Base-by-base conservation (phyloP, 2,329 filamentous ascomycete genomes). In the Aspergillus felis region DNA sequence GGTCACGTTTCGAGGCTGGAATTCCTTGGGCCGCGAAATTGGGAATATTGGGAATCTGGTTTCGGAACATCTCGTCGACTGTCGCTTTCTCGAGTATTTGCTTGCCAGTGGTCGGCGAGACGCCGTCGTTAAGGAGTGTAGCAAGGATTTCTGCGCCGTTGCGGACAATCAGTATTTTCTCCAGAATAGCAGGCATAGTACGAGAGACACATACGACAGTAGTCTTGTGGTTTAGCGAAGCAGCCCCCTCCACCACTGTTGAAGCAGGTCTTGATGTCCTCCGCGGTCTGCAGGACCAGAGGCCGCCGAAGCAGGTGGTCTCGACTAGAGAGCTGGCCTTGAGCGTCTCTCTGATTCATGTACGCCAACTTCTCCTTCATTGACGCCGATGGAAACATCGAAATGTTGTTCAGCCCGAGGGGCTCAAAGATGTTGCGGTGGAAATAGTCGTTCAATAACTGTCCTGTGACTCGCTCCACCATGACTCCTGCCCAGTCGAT, bases 41-140 rank as follows among this genome's bases (percentile, higher is more conserved):
- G 0, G 84, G 83, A 50, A 82, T 78, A 1, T 80, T 58, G 0
- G 82, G 78, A 52, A 87, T 81, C 61, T 86, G 85, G 67, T 90
- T 89, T 56, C 75, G 76, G 69, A 86, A 89, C 83, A 90, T 87
- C 32, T 81, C 71, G 12, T 86, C 78, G 0, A 90, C 81, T 0
- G 85, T 88, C 29, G 79, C 74, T 17, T 79, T 76, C 22, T 77
- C 74, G 6, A 90, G 76, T 32, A 90, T 80, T 53, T 77, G 75
- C 0, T 70, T 68, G 1, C 81, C 80, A 0, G 84, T 89, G 0
- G 64, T 76, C 0, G 87, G 83, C 35, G 81, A 85, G 0, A 75
- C 82, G 49, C 88, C 87, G 59, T 87, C 75, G 66, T 90, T 90
- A 27, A 90, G 73, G 1, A 91, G 73, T 0, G 81, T 78, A 0